Conservation (phyloP, 2,329 filamentous ascomycete genomes). For the Fusarium sp. region DNA sequence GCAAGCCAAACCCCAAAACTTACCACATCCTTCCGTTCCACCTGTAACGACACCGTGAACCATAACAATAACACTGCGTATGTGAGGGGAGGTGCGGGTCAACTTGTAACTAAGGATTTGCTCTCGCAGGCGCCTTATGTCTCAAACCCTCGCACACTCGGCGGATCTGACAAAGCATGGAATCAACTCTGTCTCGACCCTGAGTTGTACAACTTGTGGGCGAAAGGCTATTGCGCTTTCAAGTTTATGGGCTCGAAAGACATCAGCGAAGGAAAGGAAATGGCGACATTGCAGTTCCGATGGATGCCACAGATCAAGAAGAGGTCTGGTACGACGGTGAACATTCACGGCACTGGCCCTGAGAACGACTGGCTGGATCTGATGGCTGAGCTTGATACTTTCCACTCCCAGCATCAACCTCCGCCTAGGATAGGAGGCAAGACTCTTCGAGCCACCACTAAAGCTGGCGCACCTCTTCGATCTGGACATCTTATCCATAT, state of each 20-base stretch:
- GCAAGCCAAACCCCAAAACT: neutral
- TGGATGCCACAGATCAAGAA: conserved; percentile 11
- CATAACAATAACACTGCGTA: neutral
- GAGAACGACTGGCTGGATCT: neutral
- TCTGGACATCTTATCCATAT: neutral
- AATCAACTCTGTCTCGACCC: conserved; percentile 2
- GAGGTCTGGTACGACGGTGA: neutral
- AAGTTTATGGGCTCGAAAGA: neutral
- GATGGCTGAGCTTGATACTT: neutral
- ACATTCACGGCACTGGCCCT: neutral
- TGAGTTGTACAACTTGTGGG: neutral
- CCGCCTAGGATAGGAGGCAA: too few relatives aligned
- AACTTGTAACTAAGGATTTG: too few relatives aligned
- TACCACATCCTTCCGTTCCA: neutral
- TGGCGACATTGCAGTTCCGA: neutral
- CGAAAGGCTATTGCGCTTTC: neutral
- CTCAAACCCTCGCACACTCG: neutral
- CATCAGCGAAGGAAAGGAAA: neutral
- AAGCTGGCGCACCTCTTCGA: neutral
- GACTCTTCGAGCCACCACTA: too few relatives aligned
- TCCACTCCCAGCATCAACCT: neutral
- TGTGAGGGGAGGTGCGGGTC: fast-evolving
- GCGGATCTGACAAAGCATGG: conserved; percentile 1
- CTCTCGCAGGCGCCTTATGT: too few relatives aligned
- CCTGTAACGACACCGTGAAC: neutral